A percentile compares a stretch with the other conserved stretches of the same genome.
These are phyloP conservation scores for Coccinonectria pachysandricola DNA, from an alignment of 2,329 filamentous ascomycete genomes.

Conservation along the genomic window DNA sequence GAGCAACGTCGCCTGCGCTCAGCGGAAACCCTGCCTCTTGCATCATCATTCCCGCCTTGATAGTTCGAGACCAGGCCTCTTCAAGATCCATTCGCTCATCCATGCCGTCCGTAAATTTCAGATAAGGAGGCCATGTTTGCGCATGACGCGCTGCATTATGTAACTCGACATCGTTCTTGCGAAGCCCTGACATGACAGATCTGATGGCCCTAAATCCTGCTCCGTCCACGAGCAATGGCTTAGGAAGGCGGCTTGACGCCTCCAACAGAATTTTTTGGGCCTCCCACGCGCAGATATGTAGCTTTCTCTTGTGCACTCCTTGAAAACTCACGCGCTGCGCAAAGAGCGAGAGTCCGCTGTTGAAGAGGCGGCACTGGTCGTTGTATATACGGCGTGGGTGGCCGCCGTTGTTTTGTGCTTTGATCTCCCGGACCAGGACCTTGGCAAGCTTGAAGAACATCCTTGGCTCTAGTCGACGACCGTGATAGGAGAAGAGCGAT, in stretches of 20 bases:
- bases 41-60: conserved; percentile 43
- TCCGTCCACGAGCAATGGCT: conserved; percentile 39
- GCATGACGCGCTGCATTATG: conserved; percentile 37
- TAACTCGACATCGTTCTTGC: conserved; percentile 41
- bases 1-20: conserved; percentile 33
- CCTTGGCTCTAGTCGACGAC: conserved; percentile 23
- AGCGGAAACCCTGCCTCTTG: conserved; percentile 46
- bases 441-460: conserved; percentile 22
- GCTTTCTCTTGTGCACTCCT: conserved; percentile 14
- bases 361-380: conserved; percentile 23
- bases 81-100: conserved; percentile 43
- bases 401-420: conserved; percentile 3
- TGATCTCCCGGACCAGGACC: conserved; percentile 18
- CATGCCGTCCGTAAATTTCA: conserved; percentile 45
- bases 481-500: conserved; percentile 20
- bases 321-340: conserved; percentile 16
- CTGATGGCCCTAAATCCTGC: conserved; percentile 45
- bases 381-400: conserved; percentile 14
- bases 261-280: conserved; percentile 44
- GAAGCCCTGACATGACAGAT: conserved; percentile 40
- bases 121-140: conserved; percentile 51
- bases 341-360: conserved; percentile 18
- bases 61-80: conserved; percentile 43
- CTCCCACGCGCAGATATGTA: conserved; percentile 37
- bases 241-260: conserved; percentile 37